A percentile compares a stretch with the other conserved stretches of the same genome.
Conservation (phyloP, 768 basidiomycete species). For the Leucosporidium yakuticum region DNA sequence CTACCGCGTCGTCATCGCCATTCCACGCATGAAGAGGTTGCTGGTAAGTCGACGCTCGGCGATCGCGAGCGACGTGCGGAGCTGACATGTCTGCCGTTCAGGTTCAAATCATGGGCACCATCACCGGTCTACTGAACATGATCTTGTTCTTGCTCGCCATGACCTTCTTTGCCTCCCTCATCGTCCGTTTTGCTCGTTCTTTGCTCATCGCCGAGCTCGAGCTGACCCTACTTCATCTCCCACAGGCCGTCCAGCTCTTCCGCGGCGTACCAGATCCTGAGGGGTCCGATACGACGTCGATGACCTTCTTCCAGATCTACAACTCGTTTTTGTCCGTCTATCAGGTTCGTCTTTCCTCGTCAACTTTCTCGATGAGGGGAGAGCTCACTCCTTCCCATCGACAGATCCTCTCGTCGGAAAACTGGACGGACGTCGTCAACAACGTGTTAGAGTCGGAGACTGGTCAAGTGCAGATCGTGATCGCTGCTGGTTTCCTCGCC, state of each 20-base stretch:
- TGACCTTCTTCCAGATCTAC: constrained; percentile 77
- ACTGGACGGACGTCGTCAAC: constrained; percentile 80
- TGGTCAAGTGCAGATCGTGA: constrained; percentile 58
- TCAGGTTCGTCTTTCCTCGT: constrained; percentile 41
- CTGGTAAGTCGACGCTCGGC: constrained; percentile 52
- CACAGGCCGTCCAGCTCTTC: constrained; percentile 63
- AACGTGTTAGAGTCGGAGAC: constrained; percentile 57
- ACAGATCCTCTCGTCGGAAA: constrained; percentile 84
- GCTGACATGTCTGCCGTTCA: constrained; percentile 41
- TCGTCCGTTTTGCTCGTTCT: constrained; percentile 44
- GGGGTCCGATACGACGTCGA: constrained; percentile 43
- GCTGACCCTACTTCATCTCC: not conserved
- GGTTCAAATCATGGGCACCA: constrained; percentile 85
- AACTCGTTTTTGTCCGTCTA: constrained; percentile 82
- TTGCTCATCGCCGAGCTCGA: not conserved
- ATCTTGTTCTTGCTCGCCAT: constrained; percentile 78
- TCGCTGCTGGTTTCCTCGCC: constrained; percentile 65
- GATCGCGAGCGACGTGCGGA: not conserved
- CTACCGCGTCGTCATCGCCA: constrained; percentile 82
- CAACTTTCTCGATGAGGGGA: not conserved
- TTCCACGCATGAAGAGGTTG: constrained; percentile 83
- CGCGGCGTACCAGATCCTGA: constrained; percentile 59
- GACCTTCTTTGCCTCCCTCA: constrained; percentile 76
- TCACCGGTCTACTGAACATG: constrained; percentile 88
- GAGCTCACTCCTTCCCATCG: not conserved